Evolutionary conservation across 176 grass and related monocot species (phyloP).

Genomic region (Carex pumila): DNA sequence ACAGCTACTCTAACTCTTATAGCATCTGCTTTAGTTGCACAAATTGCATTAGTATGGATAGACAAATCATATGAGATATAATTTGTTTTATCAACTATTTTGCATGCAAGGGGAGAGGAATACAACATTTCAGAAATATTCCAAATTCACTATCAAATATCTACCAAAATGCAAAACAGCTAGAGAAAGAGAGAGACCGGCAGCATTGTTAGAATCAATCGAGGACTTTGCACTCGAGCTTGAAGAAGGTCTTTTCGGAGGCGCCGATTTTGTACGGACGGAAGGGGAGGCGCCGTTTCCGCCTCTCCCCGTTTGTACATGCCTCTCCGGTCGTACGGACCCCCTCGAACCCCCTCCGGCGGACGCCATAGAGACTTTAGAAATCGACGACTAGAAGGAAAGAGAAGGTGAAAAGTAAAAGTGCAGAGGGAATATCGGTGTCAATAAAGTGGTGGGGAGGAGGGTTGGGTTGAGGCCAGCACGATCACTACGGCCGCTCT

Average conservation of each 20-base stretch:
- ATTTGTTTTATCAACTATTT: not conserved
- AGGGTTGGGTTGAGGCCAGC: conserved; percentile 6
- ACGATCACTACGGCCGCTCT: not conserved
- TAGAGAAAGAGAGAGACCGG: not conserved
- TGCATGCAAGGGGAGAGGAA: not conserved
- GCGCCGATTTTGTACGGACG: conserved; percentile 23
- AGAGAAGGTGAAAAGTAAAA: not conserved
- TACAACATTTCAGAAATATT: not conserved
- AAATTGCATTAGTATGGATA: not conserved
- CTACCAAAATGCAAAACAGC: not conserved
- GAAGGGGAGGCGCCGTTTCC: conserved; percentile 3
- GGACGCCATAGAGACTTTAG: conserved; percentile 22
- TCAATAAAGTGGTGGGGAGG: not conserved
- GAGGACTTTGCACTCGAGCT: not conserved
- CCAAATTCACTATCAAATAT: not conserved
- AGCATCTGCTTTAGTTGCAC: conserved; percentile 34
- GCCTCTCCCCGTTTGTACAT: conserved; percentile 9
- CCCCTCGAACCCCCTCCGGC: not conserved
- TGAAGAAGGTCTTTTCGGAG: conserved; percentile 24
- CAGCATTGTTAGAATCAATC: conserved; percentile 23
- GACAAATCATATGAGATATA: not conserved
- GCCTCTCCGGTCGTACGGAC: conserved; percentile 34
- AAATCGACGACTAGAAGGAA: not conserved
- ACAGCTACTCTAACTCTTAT: conserved; percentile 85
- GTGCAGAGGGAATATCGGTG: not conserved